Evolutionary conservation across 305 asterid genomes (phyloP), one percentile per base, ranked within the genome.

Genomic region (Stenogyne calaminthoides): DNA sequence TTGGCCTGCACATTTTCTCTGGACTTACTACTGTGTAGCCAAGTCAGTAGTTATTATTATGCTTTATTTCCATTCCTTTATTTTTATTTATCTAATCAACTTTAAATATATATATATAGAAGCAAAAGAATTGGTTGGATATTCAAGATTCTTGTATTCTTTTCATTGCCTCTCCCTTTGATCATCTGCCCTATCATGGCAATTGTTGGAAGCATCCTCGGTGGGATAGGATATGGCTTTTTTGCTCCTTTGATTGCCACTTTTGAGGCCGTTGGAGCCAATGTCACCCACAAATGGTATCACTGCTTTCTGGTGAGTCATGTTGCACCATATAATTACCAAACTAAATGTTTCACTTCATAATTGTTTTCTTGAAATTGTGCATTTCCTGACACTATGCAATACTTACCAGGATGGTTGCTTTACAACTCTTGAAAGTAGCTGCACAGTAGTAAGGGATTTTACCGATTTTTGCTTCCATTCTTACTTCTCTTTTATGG

Each of bases 401-500:
- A 64, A 74, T 14, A 25, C 55, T 77, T 77, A 42, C 69, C 85
- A 91, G 96, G 97, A 91, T 74, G 98, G 97, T 49, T 84, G 86
- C 73, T 27, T 58, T 67, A 79, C 96, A 34, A 89, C 96, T 54
- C 71, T 89, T 32, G 82, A 82, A 76, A 80, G 90, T 77, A 84
- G 96, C 80, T 86, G 89, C 72, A 93, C 89, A 0, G 89, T 80
- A 20, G 96, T 91, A 9, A 78, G 88, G 20, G 96, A 91, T 76
- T 89, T 93, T 14, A 88, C 90, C 0, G 98, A 93, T 83, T 87
- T 93, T 75, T 93, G 98, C 84, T 93, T 89, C 84, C 96, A 93
- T 64, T 91, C 97, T 9, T 93, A 93, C 79, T 89, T 91, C 86
- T 89, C 97, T 77, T 91, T 73, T 83, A 91, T 93, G 97, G 94